Conservation (phyloP, 306 rosid species). For the Carpinus fangiana region DNA sequence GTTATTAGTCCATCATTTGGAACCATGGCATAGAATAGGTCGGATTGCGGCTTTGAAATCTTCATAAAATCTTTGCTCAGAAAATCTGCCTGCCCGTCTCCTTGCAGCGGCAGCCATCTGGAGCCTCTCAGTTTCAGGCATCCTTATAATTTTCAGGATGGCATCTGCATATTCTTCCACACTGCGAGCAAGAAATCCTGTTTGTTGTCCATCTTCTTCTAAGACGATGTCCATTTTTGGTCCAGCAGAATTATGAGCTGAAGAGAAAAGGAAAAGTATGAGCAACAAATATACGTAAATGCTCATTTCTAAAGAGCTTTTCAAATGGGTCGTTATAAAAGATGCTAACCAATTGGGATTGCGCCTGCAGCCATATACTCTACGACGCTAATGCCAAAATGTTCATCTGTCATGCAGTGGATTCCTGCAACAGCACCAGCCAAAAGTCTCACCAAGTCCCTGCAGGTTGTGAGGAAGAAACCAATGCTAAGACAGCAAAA, state of each 20-base stretch:
- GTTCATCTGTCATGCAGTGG: slow-evolving; percentile 98
- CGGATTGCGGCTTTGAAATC: slow-evolving; percentile 72
- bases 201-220: slow-evolving; percentile 73
- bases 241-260: slow-evolving; percentile 98
- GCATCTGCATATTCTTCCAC: slow-evolving; percentile 84
- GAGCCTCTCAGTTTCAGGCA: slow-evolving; percentile 67
- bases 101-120: slow-evolving; percentile 86
- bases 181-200: slow-evolving; percentile 80
- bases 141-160: slow-evolving; percentile 52
- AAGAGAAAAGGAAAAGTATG: slow-evolving; percentile 17
- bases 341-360: slow-evolving; percentile 78
- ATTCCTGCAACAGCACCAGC: slow-evolving; percentile 80
- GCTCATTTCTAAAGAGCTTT: neutral
- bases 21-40: slow-evolving; percentile 44
- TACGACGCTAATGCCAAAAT: slow-evolving; percentile 92
- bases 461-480: slow-evolving; percentile 38
- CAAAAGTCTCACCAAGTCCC: slow-evolving; percentile 76
- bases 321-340: slow-evolving; percentile 1
- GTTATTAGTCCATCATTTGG: slow-evolving; percentile 31
- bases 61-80: slow-evolving; percentile 80
- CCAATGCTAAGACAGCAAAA: slow-evolving; percentile 10
- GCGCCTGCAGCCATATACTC: slow-evolving; percentile 99
- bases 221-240: slow-evolving; percentile 95
- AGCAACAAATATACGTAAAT: slow-evolving; percentile 15
- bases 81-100: slow-evolving; percentile 72